Evolutionary conservation across 2,329 filamentous ascomycete genomes (phyloP).

Genomic region (Samsoniella hepiali): DNA sequence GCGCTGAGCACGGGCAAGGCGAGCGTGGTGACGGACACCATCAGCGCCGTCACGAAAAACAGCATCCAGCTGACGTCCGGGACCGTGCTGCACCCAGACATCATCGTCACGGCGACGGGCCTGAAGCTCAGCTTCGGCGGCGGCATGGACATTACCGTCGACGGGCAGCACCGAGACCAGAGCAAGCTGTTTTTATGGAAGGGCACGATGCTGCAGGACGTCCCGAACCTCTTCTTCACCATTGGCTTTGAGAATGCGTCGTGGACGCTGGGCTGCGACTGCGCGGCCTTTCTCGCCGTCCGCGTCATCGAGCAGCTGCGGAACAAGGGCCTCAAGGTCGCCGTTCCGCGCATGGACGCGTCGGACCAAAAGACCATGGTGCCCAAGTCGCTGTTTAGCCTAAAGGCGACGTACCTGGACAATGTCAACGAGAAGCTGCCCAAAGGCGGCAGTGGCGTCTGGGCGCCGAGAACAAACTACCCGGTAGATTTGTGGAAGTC

Average conservation of each 20-base stretch:
- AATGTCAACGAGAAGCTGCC: constrained; percentile 41
- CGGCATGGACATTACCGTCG: constrained; percentile 47
- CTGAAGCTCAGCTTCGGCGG: constrained; percentile 55
- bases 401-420: constrained; percentile 51
- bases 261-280: constrained; percentile 62
- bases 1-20: constrained; percentile 38
- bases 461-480: constrained; percentile 32
- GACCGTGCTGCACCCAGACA: constrained; percentile 50
- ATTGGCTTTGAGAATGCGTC: constrained; percentile 59
- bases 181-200: constrained; percentile 54
- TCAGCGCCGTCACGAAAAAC: constrained; percentile 42
- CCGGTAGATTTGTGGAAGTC: constrained; percentile 24
- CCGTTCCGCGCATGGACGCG: constrained; percentile 40
- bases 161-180: constrained; percentile 44
- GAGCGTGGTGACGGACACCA: constrained; percentile 43
- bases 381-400: constrained; percentile 37
- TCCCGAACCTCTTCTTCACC: constrained; percentile 58
- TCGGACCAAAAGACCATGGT: constrained; percentile 35
- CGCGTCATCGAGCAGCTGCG: constrained; percentile 51
- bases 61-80: constrained; percentile 44
- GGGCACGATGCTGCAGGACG: constrained; percentile 56
- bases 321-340: constrained; percentile 38
- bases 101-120: constrained; percentile 64
- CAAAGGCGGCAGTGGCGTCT: constrained; percentile 40
- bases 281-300: constrained; percentile 45